phyloP scores from a whole-genome alignment of 371 early-diverging fungal species.

The Actinomortierella ambigua region DNA sequence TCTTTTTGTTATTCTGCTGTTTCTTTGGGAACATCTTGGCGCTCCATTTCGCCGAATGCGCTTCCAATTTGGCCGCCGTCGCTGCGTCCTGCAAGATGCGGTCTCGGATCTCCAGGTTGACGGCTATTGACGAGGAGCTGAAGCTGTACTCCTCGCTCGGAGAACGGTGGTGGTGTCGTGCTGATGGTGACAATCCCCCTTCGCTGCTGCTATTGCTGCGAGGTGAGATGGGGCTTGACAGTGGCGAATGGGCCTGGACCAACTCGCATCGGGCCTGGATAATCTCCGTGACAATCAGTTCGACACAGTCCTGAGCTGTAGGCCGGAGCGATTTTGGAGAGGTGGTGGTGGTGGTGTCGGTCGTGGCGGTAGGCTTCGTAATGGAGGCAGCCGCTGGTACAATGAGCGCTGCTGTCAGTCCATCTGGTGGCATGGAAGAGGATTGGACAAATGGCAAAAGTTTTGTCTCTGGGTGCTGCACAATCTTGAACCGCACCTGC shows the following conservation, averaged over 20 bases:
- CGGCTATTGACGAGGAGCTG: conserved; percentile 14
- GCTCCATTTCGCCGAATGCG: neutral
- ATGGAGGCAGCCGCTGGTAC: too few species aligned
- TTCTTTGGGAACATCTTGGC: too few species aligned
- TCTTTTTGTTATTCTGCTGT: too few species aligned
- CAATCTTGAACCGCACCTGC: conserved; percentile 42
- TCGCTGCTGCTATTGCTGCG: neutral
- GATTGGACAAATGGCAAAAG: conserved; percentile 24
- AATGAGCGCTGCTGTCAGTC: too few species aligned
- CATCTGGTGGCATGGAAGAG: too few species aligned
- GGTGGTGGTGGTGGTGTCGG: too few species aligned
- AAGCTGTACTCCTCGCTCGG: conserved; percentile 44
- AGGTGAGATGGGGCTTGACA: neutral
- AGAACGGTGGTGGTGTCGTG: conserved; percentile 9
- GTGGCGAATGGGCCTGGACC: conserved; percentile 3
- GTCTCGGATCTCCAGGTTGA: conserved; percentile 32
- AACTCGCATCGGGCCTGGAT: conserved; percentile 31
- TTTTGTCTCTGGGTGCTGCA: conserved; percentile 35
- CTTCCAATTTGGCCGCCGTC: conserved; percentile 17
- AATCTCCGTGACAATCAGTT: conserved; percentile 38
- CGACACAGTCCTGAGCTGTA: conserved; percentile 32
- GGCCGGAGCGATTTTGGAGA: conserved; percentile 6
- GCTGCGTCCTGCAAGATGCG: conserved; percentile 27
- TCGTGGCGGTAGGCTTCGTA: too few species aligned
- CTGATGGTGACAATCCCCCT: neutral